Percentiles rank a stretch among this genome's conserved stretches.
These are phyloP conservation scores for Friedmanniomyces simplex DNA, from an alignment of 495 filamentous ascomycete species.

Conservation along the genomic window DNA sequence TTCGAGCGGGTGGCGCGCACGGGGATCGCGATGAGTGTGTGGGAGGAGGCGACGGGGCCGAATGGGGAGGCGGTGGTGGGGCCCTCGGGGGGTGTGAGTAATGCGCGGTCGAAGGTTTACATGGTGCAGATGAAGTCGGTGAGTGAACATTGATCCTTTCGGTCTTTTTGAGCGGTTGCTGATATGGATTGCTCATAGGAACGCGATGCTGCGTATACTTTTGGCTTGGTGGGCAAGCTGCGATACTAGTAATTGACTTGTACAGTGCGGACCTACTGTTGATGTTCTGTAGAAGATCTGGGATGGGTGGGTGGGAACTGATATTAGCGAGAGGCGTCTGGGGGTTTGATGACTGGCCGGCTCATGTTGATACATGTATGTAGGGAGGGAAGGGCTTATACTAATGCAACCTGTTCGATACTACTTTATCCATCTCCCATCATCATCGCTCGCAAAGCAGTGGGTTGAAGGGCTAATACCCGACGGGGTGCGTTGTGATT, in stretches of 20 bases:
- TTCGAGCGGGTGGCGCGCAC: slow-evolving; percentile 75
- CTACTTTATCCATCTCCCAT: background rate
- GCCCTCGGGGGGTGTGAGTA: slow-evolving; percentile 59
- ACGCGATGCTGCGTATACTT: slow-evolving; percentile 26
- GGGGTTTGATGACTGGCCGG: background rate
- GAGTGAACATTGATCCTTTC: background rate
- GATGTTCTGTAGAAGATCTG: background rate
- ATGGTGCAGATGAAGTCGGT: slow-evolving; percentile 54
- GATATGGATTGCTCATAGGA: slow-evolving; percentile 10
- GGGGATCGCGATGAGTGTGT: slow-evolving; percentile 79
- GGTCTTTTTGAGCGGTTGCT: background rate
- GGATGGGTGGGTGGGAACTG: background rate
- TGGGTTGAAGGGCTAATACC: no score
- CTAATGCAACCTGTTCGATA: background rate
- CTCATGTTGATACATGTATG: background rate
- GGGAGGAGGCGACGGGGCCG: slow-evolving; percentile 66
- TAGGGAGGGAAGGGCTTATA: background rate
- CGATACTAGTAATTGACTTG: slow-evolving; percentile 19
- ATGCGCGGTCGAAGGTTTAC: slow-evolving; percentile 62
- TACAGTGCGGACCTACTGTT: background rate
- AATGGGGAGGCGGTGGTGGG: slow-evolving; percentile 56
- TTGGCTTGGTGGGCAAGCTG: slow-evolving; percentile 24
- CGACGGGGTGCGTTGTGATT: background rate
- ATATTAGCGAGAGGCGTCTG: slow-evolving; percentile 8
- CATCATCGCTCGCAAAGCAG: no score